Percentiles rank a stretch among this genome's conserved stretches.
Conservation (phyloP, 352 stramenopile genomes). For the Phytophthora tubulina region DNA sequence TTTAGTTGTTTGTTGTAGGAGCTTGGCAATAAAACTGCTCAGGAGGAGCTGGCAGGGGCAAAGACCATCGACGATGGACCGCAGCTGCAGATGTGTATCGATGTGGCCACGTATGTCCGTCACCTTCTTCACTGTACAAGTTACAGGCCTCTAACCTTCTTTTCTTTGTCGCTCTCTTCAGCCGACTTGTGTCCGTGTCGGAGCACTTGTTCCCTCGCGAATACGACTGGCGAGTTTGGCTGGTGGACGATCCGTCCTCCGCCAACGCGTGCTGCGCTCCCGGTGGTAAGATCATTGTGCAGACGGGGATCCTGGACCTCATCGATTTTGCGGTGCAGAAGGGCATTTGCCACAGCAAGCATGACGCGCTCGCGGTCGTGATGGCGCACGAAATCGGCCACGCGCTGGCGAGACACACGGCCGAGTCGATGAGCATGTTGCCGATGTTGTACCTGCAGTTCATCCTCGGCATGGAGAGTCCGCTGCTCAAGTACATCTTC, state of each 20-base stretch:
- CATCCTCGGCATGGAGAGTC: constrained; percentile 63
- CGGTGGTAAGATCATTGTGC: constrained; percentile 75
- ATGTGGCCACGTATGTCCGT: constrained; percentile 64
- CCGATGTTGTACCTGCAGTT: constrained; percentile 57
- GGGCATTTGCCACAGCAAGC: constrained; percentile 61
- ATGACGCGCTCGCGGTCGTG: constrained; percentile 75
- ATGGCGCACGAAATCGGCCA: constrained; percentile 75
- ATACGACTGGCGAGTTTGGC: constrained; percentile 71
- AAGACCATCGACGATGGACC: constrained; percentile 59
- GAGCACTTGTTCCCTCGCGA: constrained; percentile 75
- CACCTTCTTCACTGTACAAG: background rate
- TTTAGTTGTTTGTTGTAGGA: constrained; percentile 40
- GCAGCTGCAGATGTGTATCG: constrained; percentile 62
- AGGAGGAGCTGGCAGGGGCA: constrained; percentile 50
- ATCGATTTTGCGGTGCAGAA: constrained; percentile 71
- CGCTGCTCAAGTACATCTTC: constrained; percentile 72
- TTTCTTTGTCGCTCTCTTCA: constrained; percentile 17
- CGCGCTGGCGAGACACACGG: constrained; percentile 68
- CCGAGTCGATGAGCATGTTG: constrained; percentile 71
- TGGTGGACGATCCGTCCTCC: constrained; percentile 60
- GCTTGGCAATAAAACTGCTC: constrained; percentile 58
- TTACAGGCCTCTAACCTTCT: background rate
- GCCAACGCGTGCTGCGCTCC: constrained; percentile 73
- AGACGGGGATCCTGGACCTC: constrained; percentile 73
- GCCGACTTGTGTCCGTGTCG: constrained; percentile 63